These are phyloP conservation scores for Pythium apleroticum DNA, from an alignment of 352 stramenopile species.

Conservation along the genomic window DNA sequence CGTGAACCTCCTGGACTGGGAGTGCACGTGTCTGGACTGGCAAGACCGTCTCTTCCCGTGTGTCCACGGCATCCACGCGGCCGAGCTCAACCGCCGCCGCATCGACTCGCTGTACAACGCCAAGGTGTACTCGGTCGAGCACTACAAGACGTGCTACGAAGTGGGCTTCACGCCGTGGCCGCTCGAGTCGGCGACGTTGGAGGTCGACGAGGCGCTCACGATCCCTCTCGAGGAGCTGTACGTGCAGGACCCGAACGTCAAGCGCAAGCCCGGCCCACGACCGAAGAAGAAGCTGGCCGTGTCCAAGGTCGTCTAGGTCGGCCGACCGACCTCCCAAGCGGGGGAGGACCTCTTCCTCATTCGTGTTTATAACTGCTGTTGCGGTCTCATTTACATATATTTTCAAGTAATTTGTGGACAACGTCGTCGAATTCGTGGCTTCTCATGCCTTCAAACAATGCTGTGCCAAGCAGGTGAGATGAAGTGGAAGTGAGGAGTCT, in stretches of 20 bases:
- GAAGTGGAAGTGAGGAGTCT: neutral
- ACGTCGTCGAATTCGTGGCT: neutral
- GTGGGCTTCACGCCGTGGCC: conserved; percentile 63
- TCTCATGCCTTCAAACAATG: neutral
- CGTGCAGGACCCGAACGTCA: conserved; percentile 45
- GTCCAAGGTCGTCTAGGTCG: conserved; percentile 21
- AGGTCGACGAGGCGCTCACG: conserved; percentile 47
- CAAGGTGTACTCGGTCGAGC: conserved; percentile 67
- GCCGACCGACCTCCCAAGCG: too few relatives aligned
- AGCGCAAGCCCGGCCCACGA: conserved; percentile 59
- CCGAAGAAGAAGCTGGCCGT: conserved; percentile 44
- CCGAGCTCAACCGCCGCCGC: conserved; percentile 65
- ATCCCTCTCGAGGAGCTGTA: conserved; percentile 70
- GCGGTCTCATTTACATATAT: neutral
- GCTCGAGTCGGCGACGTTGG: conserved; percentile 47
- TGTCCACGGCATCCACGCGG: conserved; percentile 71
- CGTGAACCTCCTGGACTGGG: conserved; percentile 71
- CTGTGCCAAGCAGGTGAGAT: neutral
- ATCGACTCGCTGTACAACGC: conserved; percentile 74
- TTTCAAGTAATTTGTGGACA: neutral
- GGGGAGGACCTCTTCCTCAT: too few relatives aligned
- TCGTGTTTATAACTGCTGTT: neutral
- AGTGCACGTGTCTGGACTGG: conserved; percentile 83
- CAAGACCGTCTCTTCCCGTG: conserved; percentile 78
- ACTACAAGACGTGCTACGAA: conserved; percentile 61